phyloP scores from a whole-genome alignment of 805 yeast species.

The Wickerhamomyces rabaulensis region DNA sequence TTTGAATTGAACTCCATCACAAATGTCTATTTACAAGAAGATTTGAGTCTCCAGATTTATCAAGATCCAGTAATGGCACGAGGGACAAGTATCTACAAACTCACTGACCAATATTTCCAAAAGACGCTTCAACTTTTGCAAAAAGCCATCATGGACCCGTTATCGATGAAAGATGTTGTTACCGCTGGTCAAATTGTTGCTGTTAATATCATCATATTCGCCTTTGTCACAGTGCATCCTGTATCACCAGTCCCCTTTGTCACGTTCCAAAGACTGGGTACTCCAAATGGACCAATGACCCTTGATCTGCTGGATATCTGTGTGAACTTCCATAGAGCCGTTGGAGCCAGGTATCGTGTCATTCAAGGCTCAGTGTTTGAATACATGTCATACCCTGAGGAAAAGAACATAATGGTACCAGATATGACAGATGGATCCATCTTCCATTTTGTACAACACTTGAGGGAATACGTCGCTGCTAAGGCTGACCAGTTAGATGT shows the following conservation, averaged over 20 bases:
- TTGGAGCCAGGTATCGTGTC: constrained; percentile 1
- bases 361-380: constrained; percentile 11
- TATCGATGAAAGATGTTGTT: neutral
- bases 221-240: constrained; percentile 18
- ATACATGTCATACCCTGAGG: constrained; percentile 10
- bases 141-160: neutral
- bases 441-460: constrained; percentile 14
- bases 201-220: constrained; percentile 16
- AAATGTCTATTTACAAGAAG: constrained; percentile 12
- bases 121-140: constrained; percentile 8
- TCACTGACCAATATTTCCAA: constrained; percentile 12
- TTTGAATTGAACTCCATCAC: constrained; percentile 12
- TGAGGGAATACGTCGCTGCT: constrained; percentile 9
- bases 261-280: constrained; percentile 6
- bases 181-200: constrained; percentile 12
- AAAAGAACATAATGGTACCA: constrained; percentile 8
- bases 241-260: constrained; percentile 10
- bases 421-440: neutral
- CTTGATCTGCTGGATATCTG: constrained; percentile 15
- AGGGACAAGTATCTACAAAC: constrained; percentile 9
- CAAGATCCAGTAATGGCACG: constrained; percentile 6
- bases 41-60: constrained; percentile 8
- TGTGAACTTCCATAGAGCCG: constrained; percentile 6
- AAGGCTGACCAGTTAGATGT: constrained; percentile 2
- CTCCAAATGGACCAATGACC: constrained; percentile 1